phyloP scores from a whole-genome alignment of 495 filamentous ascomycete species.

The Filosporella fistucella region DNA sequence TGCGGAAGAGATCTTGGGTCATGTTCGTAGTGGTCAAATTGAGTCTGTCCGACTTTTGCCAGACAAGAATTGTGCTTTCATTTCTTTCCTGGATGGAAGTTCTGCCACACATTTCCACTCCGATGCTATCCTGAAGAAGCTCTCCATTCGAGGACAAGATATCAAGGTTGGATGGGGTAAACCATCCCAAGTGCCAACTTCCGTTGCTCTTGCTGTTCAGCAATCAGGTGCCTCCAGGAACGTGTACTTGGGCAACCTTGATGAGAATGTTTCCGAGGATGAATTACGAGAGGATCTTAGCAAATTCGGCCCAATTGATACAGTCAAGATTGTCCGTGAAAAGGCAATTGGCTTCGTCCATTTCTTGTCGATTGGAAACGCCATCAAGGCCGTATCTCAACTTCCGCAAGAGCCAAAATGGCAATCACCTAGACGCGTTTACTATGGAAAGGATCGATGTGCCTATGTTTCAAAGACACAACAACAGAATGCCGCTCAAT shows the following conservation, averaged over 20 bases:
- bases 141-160: constrained; percentile 95
- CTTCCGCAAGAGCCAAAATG: constrained; percentile 95
- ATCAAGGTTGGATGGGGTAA: constrained; percentile 99
- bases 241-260: constrained; percentile 91
- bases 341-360: constrained; percentile 98
- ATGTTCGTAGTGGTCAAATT: constrained; percentile 96
- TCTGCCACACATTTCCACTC: constrained; percentile 99
- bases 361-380: constrained; percentile 95
- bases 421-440: constrained; percentile 91
- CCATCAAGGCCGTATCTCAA: constrained; percentile 97
- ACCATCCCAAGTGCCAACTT: constrained; percentile 95
- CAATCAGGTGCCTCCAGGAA: constrained; percentile 98
- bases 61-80: constrained; percentile 99
- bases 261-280: constrained; percentile 85
- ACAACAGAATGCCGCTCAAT: constrained; percentile 98
- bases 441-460: constrained; percentile 97
- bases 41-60: constrained; percentile 93
- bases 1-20: constrained; percentile 94
- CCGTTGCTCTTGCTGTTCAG: constrained; percentile 92
- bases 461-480: constrained; percentile 99
- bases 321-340: constrained; percentile 95
- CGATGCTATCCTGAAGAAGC: constrained; percentile 98
- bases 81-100: constrained; percentile 94
- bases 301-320: constrained; percentile 96
- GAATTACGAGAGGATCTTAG: constrained; percentile 92